Percentiles rank a stretch among this genome's conserved stretches.
These are phyloP conservation scores for Debaryomyces prosopidis DNA, from an alignment of 805 yeast species.

Conservation along the genomic window DNA sequence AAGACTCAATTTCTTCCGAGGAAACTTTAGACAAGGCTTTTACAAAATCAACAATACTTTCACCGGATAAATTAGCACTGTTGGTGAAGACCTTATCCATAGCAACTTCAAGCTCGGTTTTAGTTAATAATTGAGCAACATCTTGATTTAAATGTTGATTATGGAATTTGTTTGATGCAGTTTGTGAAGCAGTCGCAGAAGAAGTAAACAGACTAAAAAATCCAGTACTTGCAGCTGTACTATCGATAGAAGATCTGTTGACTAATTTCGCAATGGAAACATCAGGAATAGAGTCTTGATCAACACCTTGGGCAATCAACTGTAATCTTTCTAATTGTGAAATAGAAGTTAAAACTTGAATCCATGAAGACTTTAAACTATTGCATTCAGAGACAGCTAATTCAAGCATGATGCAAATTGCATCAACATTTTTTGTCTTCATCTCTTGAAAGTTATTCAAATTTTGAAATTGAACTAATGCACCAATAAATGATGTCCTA, in stretches of 20 bases:
- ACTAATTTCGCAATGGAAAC: constrained; percentile 73
- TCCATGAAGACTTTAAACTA: constrained; percentile 72
- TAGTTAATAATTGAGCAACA: constrained; percentile 56
- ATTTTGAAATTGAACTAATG: constrained; percentile 83
- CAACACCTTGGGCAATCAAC: constrained; percentile 82
- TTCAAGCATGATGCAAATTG: constrained; percentile 71
- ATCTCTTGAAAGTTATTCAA: constrained; percentile 77
- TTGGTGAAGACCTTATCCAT: constrained; percentile 87
- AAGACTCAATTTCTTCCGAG: constrained; percentile 85
- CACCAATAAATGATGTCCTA: constrained; percentile 84
- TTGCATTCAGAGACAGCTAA: constrained; percentile 83
- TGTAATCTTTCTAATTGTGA: constrained; percentile 92
- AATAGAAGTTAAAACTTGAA: constrained; percentile 72
- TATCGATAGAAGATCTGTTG: constrained; percentile 53
- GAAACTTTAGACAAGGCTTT: constrained; percentile 85
- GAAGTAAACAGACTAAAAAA: constrained; percentile 59
- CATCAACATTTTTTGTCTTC: constrained; percentile 76
- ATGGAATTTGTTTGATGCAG: constrained; percentile 68
- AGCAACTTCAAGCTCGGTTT: constrained; percentile 72
- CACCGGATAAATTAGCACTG: constrained; percentile 76
- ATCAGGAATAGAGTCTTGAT: constrained; percentile 83
- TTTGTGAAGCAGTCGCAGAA: constrained; percentile 57
- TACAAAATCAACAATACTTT: constrained; percentile 84
- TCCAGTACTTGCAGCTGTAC: constrained; percentile 39
- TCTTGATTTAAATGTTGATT: constrained; percentile 65